phyloP scores from a whole-genome alignment of 371 early-diverging fungal species.

The Rhizopus stolonifer region DNA sequence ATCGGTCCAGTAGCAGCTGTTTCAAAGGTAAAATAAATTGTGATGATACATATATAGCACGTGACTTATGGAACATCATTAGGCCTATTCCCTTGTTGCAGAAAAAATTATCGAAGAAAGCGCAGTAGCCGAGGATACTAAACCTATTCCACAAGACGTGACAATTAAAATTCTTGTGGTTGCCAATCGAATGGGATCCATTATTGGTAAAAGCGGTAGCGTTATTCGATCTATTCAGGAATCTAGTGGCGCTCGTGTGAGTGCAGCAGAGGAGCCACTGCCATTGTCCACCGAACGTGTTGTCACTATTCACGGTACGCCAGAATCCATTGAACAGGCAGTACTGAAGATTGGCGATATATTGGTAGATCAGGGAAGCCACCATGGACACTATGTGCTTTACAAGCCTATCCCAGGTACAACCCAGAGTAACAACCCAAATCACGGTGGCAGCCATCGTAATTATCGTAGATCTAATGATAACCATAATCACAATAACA shows the following conservation, averaged over 20 bases:
- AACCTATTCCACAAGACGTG: constrained; percentile 31
- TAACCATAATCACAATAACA: constrained; percentile 7
- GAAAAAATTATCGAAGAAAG: constrained; percentile 64
- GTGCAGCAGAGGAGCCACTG: constrained; percentile 76
- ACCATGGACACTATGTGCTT: constrained; percentile 31
- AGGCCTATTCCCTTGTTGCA: constrained; percentile 74
- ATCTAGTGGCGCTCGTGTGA: constrained; percentile 79
- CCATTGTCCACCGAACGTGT: constrained; percentile 80
- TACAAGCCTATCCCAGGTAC: constrained; percentile 60
- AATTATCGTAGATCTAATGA: constrained; percentile 3
- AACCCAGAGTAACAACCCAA: not conserved
- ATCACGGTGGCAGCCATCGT: constrained; percentile 3
- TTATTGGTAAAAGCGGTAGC: constrained; percentile 89
- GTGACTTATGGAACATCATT: no score
- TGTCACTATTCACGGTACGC: constrained; percentile 82
- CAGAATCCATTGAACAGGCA: constrained; percentile 79
- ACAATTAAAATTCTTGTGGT: constrained; percentile 75
- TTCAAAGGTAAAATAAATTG: constrained; percentile 76
- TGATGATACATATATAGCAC: no score
- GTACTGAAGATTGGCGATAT: constrained; percentile 72
- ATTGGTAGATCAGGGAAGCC: constrained; percentile 59
- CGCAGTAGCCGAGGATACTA: constrained; percentile 26
- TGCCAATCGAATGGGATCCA: constrained; percentile 78
- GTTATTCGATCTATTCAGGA: constrained; percentile 90
- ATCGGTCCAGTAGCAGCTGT: constrained; percentile 72